Base-by-base conservation (phyloP, 768 basidiomycete genomes). In the Lactifluus pinguis region DNA sequence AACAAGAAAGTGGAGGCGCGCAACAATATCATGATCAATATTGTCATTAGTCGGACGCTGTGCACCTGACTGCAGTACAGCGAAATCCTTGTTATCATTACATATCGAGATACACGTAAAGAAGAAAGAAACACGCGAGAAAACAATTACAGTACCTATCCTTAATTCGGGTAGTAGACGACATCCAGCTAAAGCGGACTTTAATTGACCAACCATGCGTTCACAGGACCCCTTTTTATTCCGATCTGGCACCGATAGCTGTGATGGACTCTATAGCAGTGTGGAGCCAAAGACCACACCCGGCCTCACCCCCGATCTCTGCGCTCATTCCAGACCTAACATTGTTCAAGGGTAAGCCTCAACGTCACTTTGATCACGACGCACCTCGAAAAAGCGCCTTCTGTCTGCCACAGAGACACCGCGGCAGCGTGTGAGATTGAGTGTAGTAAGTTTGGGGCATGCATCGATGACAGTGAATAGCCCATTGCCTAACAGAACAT, bases 401-500 rank as follows among this genome's bases (percentile, higher is more conserved):
- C 86, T 73, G 62, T 86, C 83, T 0, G 75, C 74, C 5, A 87
- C 76, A 6, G 67, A 74, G 55, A 89, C 76, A 5, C 86, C 80
- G 54, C 86, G 77, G 62, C 86, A 89, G 60, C 84, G 82, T 4
- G 84, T 87, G 49, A 89, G 71, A 66, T 87, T 81, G 14, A 88
- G 68, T n/a, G 73, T 78, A 59, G 74, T 70, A 32, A 89, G 72
- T 32, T 71, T 73, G 2, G 73, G 63, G 64, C 87, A 89, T 0
- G 75, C 76, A 64, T 87, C 81, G 34, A 89, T 73, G 41, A 89
- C 78, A 2, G 70, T 63, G 64, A 82, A 82, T 21, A 88, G 67
- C 9, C 81, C 86, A 0, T 69, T 72, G 55, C 74, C 86, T 88
- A 57, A 14, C 11, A 10, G 17, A 48, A 51, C 13, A 9, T 55